A percentile compares a stretch with the other conserved stretches of the same genome.
Evolutionary conservation across 2,329 filamentous ascomycete species (phyloP).

Genomic region (Aspergillus tubingensis): DNA sequence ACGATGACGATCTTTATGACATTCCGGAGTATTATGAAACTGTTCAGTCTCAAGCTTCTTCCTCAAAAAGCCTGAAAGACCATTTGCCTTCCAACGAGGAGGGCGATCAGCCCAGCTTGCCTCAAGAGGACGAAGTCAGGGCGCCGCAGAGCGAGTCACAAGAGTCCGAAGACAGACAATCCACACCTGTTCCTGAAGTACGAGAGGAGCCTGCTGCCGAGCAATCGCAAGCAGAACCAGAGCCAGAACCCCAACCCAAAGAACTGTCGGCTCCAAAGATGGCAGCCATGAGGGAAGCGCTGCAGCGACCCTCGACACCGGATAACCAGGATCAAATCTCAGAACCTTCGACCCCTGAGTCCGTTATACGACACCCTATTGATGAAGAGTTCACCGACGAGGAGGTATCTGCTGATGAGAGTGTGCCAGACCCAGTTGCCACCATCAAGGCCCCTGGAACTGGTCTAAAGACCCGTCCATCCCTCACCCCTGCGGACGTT

Average conservation of each 20-base stretch:
- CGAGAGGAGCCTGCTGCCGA: conserved; percentile 40
- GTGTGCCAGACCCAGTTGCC: conserved; percentile 77
- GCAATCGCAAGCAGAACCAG: conserved; percentile 20
- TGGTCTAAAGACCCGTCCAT: conserved; percentile 84
- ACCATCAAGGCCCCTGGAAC: conserved; percentile 88
- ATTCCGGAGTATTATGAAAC: conserved; percentile 67
- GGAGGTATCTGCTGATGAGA: conserved; percentile 48
- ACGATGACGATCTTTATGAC: conserved; percentile 63
- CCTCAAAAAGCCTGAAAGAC: conserved; percentile 31
- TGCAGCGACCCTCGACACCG: conserved; percentile 45
- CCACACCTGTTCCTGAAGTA: conserved; percentile 34
- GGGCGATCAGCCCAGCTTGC: conserved; percentile 57
- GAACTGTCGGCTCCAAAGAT: conserved; percentile 51
- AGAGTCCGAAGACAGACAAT: conserved; percentile 28
- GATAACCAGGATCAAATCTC: conserved; percentile 60
- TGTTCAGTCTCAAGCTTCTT: conserved; percentile 40
- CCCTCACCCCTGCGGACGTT: conserved; percentile 81
- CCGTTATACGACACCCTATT: conserved; percentile 79
- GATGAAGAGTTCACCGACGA: conserved; percentile 45
- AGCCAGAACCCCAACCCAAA: conserved; percentile 39
- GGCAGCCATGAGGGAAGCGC: conserved; percentile 38
- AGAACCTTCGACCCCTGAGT: conserved; percentile 77
- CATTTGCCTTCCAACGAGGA: conserved; percentile 53
- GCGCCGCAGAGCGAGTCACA: conserved; percentile 32
- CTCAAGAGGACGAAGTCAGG: conserved; percentile 29